Base-by-base conservation (phyloP, 768 basidiomycete species). In the Lactarius pseudohatsudake region DNA sequence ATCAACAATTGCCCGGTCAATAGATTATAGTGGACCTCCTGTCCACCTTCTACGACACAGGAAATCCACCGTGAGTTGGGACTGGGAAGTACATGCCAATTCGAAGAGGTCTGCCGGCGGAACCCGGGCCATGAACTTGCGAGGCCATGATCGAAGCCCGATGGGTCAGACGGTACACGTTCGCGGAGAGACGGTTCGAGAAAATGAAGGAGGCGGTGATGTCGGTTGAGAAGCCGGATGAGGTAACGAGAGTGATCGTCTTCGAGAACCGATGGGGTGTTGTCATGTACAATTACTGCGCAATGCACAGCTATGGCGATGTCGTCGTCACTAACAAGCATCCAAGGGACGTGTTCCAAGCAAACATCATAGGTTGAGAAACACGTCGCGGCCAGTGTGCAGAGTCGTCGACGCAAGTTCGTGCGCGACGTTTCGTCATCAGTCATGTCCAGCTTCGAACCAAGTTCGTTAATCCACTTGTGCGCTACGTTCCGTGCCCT, bases 321-420 rank as follows among this genome's bases (percentile, higher is more conserved):
- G 1, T 62, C 61, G 2, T 54, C 41, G 11, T 55, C 53, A 18
- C 22, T 43, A 8, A 30, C 26, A 32, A 62, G 54, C 1, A n/a
- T 22, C 8, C 8, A 16, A 18, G 40, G 41, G 8, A 57, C 22
- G 18, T 63, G 22, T 9, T 36, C 32, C 4, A 26, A 18, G 41
- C 26, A 32, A 32, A 57, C 54, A 32, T 56, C 62, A 32, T 38
- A 64, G 3, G 62, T 60, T 16, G 54, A 41, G 13, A 57, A 57
- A 18, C 60, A 61, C 4, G 65, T 66, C 4, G 65, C 65, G 1
- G 61, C 60, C 6, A 66, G 16, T 11, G 54, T 36, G 34, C 62
- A 64, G 13, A 57, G 53, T 26, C n/a, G 62, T 10, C 15, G 50
- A 28, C 50, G 22, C 11, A 50, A 55, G 15, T n/a, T 47, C 20